Conservation (phyloP, 2,329 filamentous ascomycete genomes). For the Phialemonium atrogriseum region DNA sequence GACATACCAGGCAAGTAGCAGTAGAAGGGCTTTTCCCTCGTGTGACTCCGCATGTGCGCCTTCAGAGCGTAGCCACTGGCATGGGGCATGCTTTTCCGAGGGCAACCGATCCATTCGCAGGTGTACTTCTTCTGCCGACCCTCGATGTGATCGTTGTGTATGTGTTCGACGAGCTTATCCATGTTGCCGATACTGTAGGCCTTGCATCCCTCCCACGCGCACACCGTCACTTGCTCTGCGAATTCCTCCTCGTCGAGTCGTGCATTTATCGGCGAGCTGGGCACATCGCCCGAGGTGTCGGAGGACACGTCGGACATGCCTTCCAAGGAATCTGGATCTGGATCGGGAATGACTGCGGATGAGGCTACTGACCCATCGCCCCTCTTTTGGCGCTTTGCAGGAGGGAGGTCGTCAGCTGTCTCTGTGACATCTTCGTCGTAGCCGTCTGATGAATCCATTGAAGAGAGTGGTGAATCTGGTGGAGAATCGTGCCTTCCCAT, state of each 20-base stretch:
- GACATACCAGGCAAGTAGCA: slow-evolving; percentile 80
- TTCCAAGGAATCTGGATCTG: slow-evolving; percentile 44
- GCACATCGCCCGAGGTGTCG: slow-evolving; percentile 81
- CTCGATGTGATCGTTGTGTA: slow-evolving; percentile 91
- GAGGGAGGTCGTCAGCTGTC: slow-evolving; percentile 31
- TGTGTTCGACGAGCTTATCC: slow-evolving; percentile 73
- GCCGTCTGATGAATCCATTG: slow-evolving; percentile 35
- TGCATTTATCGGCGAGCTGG: slow-evolving; percentile 60
- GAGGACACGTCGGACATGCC: slow-evolving; percentile 70
- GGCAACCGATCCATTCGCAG: slow-evolving; percentile 94
- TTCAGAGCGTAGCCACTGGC: slow-evolving; percentile 93
- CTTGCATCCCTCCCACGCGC: slow-evolving; percentile 69
- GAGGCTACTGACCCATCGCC: slow-evolving; percentile 36
- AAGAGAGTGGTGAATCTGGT: slow-evolving; percentile 39
- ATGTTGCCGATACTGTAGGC: slow-evolving; percentile 68
- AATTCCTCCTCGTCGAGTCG: slow-evolving; percentile 66
- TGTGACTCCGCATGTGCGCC: slow-evolving; percentile 96
- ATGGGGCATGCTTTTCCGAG: slow-evolving; percentile 80
- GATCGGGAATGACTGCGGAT: slow-evolving; percentile 33
- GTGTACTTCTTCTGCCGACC: slow-evolving; percentile 91
- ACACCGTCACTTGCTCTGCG: slow-evolving; percentile 69
- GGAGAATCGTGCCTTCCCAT: too few relatives aligned
- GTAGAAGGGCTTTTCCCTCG: slow-evolving; percentile 96
- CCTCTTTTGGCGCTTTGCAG: slow-evolving; percentile 39
- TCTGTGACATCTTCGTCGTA: slow-evolving; percentile 39